phyloP scores from a whole-genome alignment of 2,329 filamentous ascomycete genomes.

The Parascedosporium putredinis region DNA sequence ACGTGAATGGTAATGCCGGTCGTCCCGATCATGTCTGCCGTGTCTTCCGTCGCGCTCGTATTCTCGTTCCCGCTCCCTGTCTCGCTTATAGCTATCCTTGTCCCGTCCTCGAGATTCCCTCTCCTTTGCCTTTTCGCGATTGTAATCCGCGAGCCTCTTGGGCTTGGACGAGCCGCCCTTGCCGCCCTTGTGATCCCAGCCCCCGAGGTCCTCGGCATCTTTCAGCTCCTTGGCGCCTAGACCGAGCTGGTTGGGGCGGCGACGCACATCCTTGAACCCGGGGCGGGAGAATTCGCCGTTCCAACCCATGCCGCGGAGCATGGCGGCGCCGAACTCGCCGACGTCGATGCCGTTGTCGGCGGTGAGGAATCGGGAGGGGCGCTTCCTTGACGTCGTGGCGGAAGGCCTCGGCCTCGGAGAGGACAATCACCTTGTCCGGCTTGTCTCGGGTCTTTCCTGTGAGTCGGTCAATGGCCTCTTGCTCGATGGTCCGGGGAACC shows the following conservation, averaged over 20 bases:
- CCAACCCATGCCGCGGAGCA: constrained; percentile 93
- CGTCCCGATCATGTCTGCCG: constrained; percentile 11
- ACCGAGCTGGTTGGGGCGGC: constrained; percentile 71
- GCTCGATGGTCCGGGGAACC: constrained; percentile 23
- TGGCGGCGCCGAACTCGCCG: constrained; percentile 85
- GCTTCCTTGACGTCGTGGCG: constrained; percentile 58
- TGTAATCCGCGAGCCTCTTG: constrained; percentile 37
- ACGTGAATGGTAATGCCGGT: constrained; percentile 2
- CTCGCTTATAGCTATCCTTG: constrained; percentile 28
- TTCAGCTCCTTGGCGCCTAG: constrained; percentile 79
- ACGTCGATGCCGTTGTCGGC: constrained; percentile 86
- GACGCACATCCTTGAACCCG: constrained; percentile 51
- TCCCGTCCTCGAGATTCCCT: constrained; percentile 20
- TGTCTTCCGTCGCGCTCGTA: constrained; percentile 19
- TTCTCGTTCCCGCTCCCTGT: constrained; percentile 25
- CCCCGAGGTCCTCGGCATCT: constrained; percentile 61
- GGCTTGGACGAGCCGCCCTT: constrained; percentile 29
- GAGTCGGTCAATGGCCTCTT: constrained; percentile 56
- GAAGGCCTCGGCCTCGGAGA: constrained; percentile 59
- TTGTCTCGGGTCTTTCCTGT: constrained; percentile 39
- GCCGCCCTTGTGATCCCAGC: constrained; percentile 64
- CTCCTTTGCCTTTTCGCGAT: constrained; percentile 20
- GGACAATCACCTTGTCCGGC: constrained; percentile 34
- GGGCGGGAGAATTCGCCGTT: constrained; percentile 53
- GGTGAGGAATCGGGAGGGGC: constrained; percentile 65